These are phyloP conservation scores for Microbotryum saponariae DNA, from an alignment of 1,284 basidiomycete species.

Conservation along the genomic window DNA sequence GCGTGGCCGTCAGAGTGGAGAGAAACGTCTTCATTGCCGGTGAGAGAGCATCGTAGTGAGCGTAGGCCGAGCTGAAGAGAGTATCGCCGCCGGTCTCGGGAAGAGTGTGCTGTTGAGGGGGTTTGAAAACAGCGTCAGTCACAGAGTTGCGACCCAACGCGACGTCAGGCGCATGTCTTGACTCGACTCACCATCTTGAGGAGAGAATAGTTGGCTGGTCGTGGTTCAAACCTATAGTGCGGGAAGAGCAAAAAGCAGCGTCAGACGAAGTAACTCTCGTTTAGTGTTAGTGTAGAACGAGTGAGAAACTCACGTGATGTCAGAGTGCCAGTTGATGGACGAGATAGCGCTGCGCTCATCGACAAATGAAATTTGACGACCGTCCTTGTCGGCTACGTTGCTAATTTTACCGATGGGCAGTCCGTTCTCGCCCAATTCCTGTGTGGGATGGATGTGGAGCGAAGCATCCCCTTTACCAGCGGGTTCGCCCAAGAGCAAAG, in stretches of 20 bases:
- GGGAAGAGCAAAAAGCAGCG: conserved; percentile 42
- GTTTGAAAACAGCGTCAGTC: conserved; percentile 37
- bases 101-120: conserved; percentile 47
- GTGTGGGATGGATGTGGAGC: conserved; percentile 60
- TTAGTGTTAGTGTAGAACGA: too few relatives aligned
- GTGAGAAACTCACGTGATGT: background rate
- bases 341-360: conserved; percentile 25
- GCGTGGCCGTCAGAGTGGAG: conserved; percentile 55
- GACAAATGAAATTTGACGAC: conserved; percentile 31
- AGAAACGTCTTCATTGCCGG: conserved; percentile 53
- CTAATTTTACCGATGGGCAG: conserved; percentile 35
- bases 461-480: conserved; percentile 50
- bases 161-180: conserved; percentile 39
- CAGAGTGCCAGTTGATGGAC: conserved; percentile 12
- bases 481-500: conserved; percentile 50
- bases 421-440: conserved; percentile 44
- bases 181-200: conserved; percentile 33
- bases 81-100: conserved; percentile 51
- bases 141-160: conserved; percentile 10
- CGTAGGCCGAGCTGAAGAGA: conserved; percentile 24
- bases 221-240: conserved; percentile 63
- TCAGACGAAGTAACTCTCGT: background rate
- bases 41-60: conserved; percentile 46
- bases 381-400: conserved; percentile 16
- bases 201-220: conserved; percentile 55